These are phyloP conservation scores for Alternaria metachromatica DNA, from an alignment of 2,329 filamentous ascomycete species.

Conservation along the genomic window DNA sequence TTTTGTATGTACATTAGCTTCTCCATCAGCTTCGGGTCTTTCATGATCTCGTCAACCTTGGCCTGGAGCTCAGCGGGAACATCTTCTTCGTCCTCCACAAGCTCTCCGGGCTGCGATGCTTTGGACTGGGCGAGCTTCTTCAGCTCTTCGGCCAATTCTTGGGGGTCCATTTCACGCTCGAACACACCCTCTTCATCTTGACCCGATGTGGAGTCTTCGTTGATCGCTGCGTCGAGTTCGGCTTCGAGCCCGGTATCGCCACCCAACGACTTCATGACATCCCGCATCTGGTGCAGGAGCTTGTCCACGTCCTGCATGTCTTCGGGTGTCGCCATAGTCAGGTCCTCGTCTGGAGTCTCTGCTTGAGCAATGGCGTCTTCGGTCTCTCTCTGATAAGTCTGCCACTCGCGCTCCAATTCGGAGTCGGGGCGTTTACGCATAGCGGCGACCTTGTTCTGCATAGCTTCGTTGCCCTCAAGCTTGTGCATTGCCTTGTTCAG, in stretches of 20 bases:
- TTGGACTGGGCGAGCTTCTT: conserved; percentile 24
- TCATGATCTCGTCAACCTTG: conserved; percentile 44
- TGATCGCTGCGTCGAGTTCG: conserved; percentile 30
- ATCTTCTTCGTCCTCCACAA: conserved; percentile 25
- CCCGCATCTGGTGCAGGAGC: conserved; percentile 34
- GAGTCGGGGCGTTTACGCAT: conserved; percentile 11
- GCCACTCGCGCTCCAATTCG: conserved; percentile 22
- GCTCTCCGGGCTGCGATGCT: conserved; percentile 2
- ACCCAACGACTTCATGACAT: conserved; percentile 33
- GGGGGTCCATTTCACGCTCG: conserved; percentile 30
- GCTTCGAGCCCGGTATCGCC: conserved; percentile 25
- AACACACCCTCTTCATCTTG: conserved; percentile 20
- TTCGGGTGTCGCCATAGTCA: conserved; percentile 9
- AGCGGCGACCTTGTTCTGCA: conserved; percentile 29
- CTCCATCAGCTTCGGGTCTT: conserved; percentile 42
- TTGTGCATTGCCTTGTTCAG: conserved; percentile 30
- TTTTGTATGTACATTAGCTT: conserved; percentile 42
- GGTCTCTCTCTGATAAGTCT: conserved; percentile 15
- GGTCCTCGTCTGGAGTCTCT: conserved; percentile 11
- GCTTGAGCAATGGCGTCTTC: conserved; percentile 16
- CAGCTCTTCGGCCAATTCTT: conserved; percentile 30
- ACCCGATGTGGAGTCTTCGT: conserved; percentile 19
- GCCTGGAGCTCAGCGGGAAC: conserved; percentile 39
- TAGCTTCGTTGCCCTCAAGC: conserved; percentile 26
- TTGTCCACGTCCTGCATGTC: conserved; percentile 30